phyloP scores from a whole-genome alignment of 2,329 filamentous ascomycete genomes.

The Shiraia sp. region DNA sequence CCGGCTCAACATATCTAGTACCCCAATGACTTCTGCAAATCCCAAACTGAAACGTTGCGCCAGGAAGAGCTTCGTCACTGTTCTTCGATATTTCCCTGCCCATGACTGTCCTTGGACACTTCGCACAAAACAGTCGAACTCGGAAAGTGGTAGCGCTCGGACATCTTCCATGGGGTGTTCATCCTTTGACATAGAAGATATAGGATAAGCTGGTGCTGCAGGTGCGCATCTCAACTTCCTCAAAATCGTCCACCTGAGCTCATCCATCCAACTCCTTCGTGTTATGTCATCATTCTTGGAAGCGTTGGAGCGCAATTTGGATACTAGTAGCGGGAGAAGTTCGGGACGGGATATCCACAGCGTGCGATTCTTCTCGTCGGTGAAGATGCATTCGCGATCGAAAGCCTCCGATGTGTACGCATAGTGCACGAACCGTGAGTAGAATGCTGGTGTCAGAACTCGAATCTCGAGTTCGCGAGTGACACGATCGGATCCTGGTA shows the following conservation, averaged over 20 bases:
- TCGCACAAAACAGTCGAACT: constrained; percentile 46
- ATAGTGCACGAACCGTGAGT: constrained; percentile 67
- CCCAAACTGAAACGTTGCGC: constrained; percentile 47
- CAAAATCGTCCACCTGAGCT: constrained; percentile 45
- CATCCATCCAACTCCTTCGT: constrained; percentile 16
- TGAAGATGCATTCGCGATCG: constrained; percentile 59
- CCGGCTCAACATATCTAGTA: constrained; percentile 73
- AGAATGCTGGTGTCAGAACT: constrained; percentile 68
- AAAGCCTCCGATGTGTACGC: constrained; percentile 65
- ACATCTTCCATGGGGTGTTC: constrained; percentile 39
- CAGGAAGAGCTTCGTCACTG: constrained; percentile 47
- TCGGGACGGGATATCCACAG: constrained; percentile 61
- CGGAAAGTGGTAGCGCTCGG: constrained; percentile 41
- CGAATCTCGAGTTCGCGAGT: constrained; percentile 57
- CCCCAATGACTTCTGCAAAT: constrained; percentile 56
- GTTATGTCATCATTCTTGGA: constrained; percentile 23
- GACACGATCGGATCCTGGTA: constrained; percentile 3
- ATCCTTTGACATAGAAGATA: constrained; percentile 1
- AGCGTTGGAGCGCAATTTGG: constrained; percentile 35
- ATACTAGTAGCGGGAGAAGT: constrained; percentile 46
- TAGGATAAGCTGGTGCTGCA: constrained; percentile 43
- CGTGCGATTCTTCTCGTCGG: constrained; percentile 60
- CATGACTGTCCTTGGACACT: constrained; percentile 9
- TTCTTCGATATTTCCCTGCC: constrained; percentile 41
- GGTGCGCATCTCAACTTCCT: constrained; percentile 47